These are phyloP conservation scores for Wakefieldia striispora DNA, from an alignment of 768 basidiomycete genomes.

Conservation along the genomic window DNA sequence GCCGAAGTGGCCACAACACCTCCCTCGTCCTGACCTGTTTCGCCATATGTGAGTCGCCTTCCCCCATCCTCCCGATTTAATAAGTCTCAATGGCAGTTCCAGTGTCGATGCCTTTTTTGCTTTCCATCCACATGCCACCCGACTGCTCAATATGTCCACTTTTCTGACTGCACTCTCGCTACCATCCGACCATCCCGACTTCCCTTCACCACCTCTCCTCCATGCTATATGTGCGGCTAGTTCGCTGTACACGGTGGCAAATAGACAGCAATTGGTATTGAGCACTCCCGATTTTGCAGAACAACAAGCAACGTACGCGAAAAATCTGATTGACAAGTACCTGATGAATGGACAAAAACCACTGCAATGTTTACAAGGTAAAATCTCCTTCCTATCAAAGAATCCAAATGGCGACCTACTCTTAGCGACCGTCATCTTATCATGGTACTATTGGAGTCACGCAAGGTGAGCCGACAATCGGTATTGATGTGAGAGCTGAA, in stretches of 20 bases:
- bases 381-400: slow-evolving; percentile 1
- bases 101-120: slow-evolving; percentile 80
- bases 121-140: slow-evolving; percentile 70
- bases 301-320: slow-evolving; percentile 56
- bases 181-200: slow-evolving; percentile 67
- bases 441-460: slow-evolving; percentile 75
- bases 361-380: slow-evolving; percentile 64
- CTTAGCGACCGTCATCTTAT: slow-evolving; percentile 59
- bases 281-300: slow-evolving; percentile 51
- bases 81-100: neutral
- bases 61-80: neutral
- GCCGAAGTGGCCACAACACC: slow-evolving; percentile 52
- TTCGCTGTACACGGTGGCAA: slow-evolving; percentile 70
- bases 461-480: slow-evolving; percentile 47
- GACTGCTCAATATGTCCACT: slow-evolving; percentile 63
- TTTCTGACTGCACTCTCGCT: slow-evolving; percentile 65
- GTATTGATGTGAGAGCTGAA: neutral
- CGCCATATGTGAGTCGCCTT: slow-evolving; percentile 57
- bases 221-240: slow-evolving; percentile 88
- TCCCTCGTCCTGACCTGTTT: slow-evolving; percentile 62
- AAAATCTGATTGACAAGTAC: slow-evolving; percentile 45
- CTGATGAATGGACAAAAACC: slow-evolving; percentile 52
- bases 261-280: slow-evolving; percentile 6
- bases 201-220: slow-evolving; percentile 67
- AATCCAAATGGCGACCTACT: neutral